Percentiles rank a stretch among this genome's conserved stretches.
Evolutionary conservation across 116 monocot genomes (phyloP).

Genomic region (Dioscorea cayenensis): DNA sequence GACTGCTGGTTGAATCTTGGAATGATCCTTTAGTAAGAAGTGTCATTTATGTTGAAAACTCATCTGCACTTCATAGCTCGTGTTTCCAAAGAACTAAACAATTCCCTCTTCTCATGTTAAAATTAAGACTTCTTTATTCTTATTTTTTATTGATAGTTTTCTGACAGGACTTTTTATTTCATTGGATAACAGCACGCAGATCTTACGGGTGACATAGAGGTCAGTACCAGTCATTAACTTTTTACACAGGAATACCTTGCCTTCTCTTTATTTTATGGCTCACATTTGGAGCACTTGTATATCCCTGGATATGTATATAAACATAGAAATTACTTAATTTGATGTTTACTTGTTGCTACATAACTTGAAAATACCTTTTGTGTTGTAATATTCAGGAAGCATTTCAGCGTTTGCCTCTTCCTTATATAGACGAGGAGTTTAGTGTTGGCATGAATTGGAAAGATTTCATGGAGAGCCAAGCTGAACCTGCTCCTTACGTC

Average conservation of each 20-base stretch:
- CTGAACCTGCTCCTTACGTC: slow-evolving; percentile 73
- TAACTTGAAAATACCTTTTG: background rate
- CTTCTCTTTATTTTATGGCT: background rate
- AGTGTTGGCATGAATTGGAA: slow-evolving; percentile 41
- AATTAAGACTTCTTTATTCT: slow-evolving; percentile 22
- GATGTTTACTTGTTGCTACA: background rate
- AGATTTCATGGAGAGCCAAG: slow-evolving; percentile 38
- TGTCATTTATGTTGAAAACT: no score
- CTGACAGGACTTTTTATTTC: slow-evolving; percentile 59
- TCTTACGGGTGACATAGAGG: slow-evolving; percentile 62
- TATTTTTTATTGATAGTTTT: slow-evolving; percentile 44
- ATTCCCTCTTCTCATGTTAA: background rate
- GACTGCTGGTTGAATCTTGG: no score
- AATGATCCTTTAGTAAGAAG: no score
- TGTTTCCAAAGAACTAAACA: no score
- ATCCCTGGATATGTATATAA: no score
- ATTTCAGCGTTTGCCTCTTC: slow-evolving; percentile 69
- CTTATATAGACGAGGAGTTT: slow-evolving; percentile 67
- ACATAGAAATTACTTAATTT: no score
- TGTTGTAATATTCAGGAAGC: slow-evolving; percentile 49
- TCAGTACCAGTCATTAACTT: slow-evolving; percentile 20
- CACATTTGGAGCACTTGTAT: no score
- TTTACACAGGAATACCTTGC: background rate
- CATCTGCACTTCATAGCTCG: no score
- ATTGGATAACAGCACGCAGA: slow-evolving; percentile 66